A percentile compares a stretch with the other conserved stretches of the same genome.
Conservation (phyloP, 2,329 filamentous ascomycete species). For the Curvularia sp. region DNA sequence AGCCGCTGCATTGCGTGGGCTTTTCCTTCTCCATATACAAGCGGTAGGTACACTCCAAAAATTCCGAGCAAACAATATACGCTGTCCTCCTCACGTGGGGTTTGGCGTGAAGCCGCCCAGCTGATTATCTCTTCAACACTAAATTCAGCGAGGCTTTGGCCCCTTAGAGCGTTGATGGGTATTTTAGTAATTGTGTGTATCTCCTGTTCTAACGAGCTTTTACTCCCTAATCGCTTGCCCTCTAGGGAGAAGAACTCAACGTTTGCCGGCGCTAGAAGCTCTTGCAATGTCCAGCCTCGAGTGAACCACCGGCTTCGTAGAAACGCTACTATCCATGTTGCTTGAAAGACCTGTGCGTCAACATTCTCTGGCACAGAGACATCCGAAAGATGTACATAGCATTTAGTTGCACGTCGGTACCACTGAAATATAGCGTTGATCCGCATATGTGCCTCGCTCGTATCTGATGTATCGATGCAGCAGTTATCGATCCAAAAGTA, state of each 20-base stretch:
- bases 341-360: constrained; percentile 15
- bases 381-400: constrained; percentile 24
- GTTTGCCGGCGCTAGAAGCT: constrained; percentile 21
- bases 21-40: constrained; percentile 31
- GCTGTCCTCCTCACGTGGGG: constrained; percentile 31
- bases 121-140: constrained; percentile 31
- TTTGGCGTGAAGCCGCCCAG: constrained; percentile 35
- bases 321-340: constrained; percentile 17
- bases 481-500: neutral
- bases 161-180: constrained; percentile 12
- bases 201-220: constrained; percentile 16
- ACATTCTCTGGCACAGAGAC: constrained; percentile 16
- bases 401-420: constrained; percentile 13
- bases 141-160: constrained; percentile 16
- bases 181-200: constrained; percentile 25
- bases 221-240: constrained; percentile 19
- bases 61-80: constrained; percentile 36
- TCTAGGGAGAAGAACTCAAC: constrained; percentile 31
- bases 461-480: constrained; percentile 12
- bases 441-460: constrained; percentile 9
- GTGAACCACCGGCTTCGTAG: constrained; percentile 16
- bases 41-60: constrained; percentile 29
- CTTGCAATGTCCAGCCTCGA: constrained; percentile 14
- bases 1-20: constrained; percentile 23
- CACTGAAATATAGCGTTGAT: constrained; percentile 12